phyloP scores from a whole-genome alignment of 2,329 filamentous ascomycete species.

The Catunica adiposa region DNA sequence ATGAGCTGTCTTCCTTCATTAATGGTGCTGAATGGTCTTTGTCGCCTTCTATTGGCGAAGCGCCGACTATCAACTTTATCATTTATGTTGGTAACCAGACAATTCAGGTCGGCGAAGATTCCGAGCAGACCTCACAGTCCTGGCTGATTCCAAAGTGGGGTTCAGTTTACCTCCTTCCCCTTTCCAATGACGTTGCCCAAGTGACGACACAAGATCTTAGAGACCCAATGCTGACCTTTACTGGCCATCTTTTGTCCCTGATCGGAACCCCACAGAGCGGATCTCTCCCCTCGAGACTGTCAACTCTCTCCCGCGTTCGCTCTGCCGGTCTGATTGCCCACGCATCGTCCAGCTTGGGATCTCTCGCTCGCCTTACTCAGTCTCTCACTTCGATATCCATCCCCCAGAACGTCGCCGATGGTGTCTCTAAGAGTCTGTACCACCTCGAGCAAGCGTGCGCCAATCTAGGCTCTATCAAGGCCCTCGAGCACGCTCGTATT shows the following conservation, averaged over 20 bases:
- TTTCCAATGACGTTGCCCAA: constrained; percentile 26
- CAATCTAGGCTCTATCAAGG: constrained; percentile 46
- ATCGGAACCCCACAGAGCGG: constrained; percentile 71
- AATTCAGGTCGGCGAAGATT: constrained; percentile 33
- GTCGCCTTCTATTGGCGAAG: constrained; percentile 79
- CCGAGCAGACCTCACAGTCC: constrained; percentile 33
- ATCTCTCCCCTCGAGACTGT: constrained; percentile 70
- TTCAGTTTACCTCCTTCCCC: constrained; percentile 43
- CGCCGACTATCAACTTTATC: constrained; percentile 91
- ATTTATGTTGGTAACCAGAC: constrained; percentile 72
- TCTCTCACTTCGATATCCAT: constrained; percentile 85
- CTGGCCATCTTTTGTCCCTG: constrained; percentile 73
- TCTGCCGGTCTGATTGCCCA: constrained; percentile 73
- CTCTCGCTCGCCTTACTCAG: constrained; percentile 66
- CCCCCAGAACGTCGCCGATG: constrained; percentile 68
- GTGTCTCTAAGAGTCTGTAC: constrained; percentile 61
- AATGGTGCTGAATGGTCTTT: constrained; percentile 97
- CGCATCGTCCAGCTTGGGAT: constrained; percentile 86
- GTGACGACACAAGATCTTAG: constrained; percentile 52
- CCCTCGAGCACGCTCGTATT: constrained; percentile 63
- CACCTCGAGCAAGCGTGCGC: constrained; percentile 66
- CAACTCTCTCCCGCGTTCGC: constrained; percentile 70
- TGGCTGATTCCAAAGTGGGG: constrained; percentile 98
- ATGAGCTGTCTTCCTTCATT: constrained; percentile 85
- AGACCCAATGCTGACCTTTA: constrained; percentile 75